Evolutionary conservation across 176 grass and related monocot genomes (phyloP).

Genomic region (Eleusine indica): DNA sequence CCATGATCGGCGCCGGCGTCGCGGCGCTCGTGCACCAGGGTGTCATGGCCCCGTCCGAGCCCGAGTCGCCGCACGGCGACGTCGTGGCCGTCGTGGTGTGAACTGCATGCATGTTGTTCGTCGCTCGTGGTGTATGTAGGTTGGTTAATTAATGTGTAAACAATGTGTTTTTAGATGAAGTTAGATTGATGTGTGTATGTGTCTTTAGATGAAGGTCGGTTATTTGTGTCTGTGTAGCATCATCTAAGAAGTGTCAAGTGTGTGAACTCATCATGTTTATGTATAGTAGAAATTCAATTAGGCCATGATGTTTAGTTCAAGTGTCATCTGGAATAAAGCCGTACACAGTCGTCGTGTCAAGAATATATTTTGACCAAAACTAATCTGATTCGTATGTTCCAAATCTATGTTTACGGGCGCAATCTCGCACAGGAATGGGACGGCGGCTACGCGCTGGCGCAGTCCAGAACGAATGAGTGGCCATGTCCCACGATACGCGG

Average conservation of each 20-base stretch:
- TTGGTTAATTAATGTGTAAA: neutral
- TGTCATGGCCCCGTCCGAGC: conserved; percentile 32
- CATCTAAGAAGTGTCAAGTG: neutral
- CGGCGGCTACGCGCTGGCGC: neutral
- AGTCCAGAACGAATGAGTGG: too few species aligned
- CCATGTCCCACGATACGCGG: too few species aligned
- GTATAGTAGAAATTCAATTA: too few species aligned
- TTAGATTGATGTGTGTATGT: neutral
- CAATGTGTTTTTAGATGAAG: neutral
- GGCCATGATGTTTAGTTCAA: too few species aligned
- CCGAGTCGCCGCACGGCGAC: conserved; percentile 31
- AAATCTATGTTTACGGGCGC: too few species aligned
- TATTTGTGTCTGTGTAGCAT: neutral
- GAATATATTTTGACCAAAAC: too few species aligned
- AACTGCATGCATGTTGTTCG: neutral
- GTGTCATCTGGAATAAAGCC: too few species aligned
- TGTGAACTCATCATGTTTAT: too few species aligned
- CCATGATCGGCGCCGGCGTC: conserved; percentile 65
- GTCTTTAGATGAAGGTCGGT: neutral
- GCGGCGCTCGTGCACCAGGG: conserved; percentile 73
- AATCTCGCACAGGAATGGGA: too few species aligned
- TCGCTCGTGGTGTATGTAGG: neutral
- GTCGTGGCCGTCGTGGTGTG: conserved; percentile 44
- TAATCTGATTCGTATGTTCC: too few species aligned
- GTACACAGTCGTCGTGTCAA: too few species aligned